Evolutionary conservation across 2,329 filamentous ascomycete genomes (phyloP), one percentile per base, ranked within the genome.

Genomic region (Neofusicoccum cordaticola): DNA sequence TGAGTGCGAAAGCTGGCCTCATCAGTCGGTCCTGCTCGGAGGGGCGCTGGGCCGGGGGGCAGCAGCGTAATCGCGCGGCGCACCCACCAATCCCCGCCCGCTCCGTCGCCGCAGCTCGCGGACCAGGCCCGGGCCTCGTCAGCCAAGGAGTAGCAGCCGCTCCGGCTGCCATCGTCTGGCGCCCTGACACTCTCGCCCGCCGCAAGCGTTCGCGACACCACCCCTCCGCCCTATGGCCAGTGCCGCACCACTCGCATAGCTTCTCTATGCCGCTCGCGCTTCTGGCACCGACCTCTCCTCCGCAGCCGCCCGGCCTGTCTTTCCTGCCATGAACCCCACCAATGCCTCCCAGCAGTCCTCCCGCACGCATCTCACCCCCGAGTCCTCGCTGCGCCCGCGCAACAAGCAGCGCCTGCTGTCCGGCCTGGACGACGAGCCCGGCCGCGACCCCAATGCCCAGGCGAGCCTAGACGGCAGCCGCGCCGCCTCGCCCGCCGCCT

Each of bases 391-490:
- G 62, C 77, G 82, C 66, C 81, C 82, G 27, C 76, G 82, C 45
- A 78, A 76, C 42, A 75, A 79, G 44, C 27, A 31, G 27, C 76
- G 81, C 65, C 70, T 84, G 69, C 81, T 83, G 58, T 83, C 81
- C 12, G 77, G 75, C 19, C 69, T 83, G 27, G 79, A 81, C 69
- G 80, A 82, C 65, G 76, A 78, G 22, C 37, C 17, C 47, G 61
- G 44, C 31, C 39, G 47, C 47, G 57, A 62, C 56, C 35, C 44
- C 22, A 50, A 45, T 42, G 47, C 34, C 41, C 35, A 17, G 22
- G n/a, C n/a, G 11, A 56, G 42, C 15, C 27, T 65, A 50, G 56
- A 65, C 4, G 56, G 15, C 56, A 60, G 56, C 31, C 45, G 73
- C 69, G 72, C 75, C 51, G 71, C 70, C 56, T 74, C 77, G 31